phyloP scores from a whole-genome alignment of 176 grass and related monocot genomes.

The Eragrostis curvula region DNA sequence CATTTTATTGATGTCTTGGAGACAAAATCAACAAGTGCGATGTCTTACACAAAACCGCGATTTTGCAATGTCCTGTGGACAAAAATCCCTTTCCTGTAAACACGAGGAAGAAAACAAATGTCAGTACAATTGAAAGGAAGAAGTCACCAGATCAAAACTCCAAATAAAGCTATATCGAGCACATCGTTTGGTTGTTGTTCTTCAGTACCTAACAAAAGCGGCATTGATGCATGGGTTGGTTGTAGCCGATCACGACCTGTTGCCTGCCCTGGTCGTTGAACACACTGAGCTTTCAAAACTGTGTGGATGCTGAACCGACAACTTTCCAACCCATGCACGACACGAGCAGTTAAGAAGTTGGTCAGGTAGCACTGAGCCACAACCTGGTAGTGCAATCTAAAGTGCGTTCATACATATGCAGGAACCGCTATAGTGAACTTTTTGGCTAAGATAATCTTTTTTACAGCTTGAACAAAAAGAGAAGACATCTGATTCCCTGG shows the following conservation, averaged over 20 bases:
- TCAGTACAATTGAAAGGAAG: too few species aligned
- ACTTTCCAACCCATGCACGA: neutral
- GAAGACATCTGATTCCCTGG: neutral
- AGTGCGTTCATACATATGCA: neutral
- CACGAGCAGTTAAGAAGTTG: neutral
- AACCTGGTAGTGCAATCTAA: neutral
- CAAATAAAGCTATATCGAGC: too few species aligned
- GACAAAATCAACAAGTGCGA: too few species aligned
- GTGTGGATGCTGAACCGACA: neutral
- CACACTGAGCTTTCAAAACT: neutral
- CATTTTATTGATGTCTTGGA: too few species aligned
- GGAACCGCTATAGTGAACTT: neutral
- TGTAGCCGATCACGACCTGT: neutral
- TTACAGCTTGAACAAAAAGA: neutral
- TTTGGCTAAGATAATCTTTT: neutral
- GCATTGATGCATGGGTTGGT: neutral
- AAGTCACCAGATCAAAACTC: too few species aligned
- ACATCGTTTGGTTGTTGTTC: too few species aligned
- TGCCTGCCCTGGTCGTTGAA: neutral
- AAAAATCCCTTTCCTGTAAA: too few species aligned
- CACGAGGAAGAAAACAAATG: too few species aligned
- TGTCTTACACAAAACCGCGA: too few species aligned
- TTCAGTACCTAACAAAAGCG: too few species aligned
- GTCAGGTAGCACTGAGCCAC: conserved; percentile 8
- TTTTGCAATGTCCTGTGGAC: too few species aligned